A percentile compares a stretch with the other conserved stretches of the same genome.
These are phyloP conservation scores for Tetrahymena thermophila DNA, from an alignment of 73 alveolate species.

Conservation along the genomic window DNA sequence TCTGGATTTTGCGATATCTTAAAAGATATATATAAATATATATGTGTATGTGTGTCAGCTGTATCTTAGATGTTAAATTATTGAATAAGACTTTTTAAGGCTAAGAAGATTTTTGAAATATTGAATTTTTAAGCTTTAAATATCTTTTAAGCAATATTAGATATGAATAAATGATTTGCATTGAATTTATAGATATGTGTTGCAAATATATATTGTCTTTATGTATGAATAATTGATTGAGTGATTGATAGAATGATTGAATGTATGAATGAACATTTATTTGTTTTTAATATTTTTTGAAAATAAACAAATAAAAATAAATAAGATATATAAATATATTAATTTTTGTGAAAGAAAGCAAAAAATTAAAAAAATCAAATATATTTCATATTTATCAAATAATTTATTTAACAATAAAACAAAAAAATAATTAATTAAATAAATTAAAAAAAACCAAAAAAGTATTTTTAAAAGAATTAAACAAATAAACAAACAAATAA, in stretches of 20 bases:
- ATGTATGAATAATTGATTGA: neutral
- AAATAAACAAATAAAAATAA: neutral
- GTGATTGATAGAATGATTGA: neutral
- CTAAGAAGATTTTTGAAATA: neutral
- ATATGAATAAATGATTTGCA: neutral
- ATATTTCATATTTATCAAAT: neutral
- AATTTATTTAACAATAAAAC: neutral
- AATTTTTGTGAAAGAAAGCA: neutral
- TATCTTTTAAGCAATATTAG: neutral
- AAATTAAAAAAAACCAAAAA: neutral
- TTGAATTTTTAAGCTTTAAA: too few species aligned
- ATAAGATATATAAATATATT: neutral
- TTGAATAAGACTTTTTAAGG: too few species aligned
- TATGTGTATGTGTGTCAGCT: neutral
- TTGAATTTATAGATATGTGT: too few species aligned
- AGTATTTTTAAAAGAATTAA: neutral
- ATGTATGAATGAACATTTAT: neutral
- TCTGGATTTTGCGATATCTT: neutral
- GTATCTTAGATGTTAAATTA: neutral
- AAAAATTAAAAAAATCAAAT: neutral
- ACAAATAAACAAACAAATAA: neutral
- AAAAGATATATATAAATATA: neutral
- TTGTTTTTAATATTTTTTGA: neutral
- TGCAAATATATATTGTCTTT: too few species aligned
- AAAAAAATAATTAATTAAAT: neutral